phyloP scores from a whole-genome alignment of 768 basidiomycete genomes.

The Pleurotus ostreatus region DNA sequence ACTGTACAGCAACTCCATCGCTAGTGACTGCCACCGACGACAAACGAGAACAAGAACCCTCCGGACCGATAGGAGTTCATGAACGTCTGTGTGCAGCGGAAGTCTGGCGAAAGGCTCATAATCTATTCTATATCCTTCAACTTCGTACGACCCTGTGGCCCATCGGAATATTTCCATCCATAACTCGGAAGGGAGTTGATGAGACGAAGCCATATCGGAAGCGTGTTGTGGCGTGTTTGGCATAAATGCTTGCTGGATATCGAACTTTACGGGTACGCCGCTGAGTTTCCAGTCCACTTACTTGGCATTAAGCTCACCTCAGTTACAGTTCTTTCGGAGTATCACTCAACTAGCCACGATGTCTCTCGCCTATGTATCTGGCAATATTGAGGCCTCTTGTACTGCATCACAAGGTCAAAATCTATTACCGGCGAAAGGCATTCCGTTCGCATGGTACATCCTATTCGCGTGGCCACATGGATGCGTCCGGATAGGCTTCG shows the following conservation, averaged over 20 bases:
- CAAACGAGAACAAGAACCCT: constrained; percentile 25
- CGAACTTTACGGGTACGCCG: background rate
- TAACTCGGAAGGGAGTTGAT: constrained; percentile 44
- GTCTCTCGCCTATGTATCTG: background rate
- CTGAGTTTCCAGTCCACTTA: background rate
- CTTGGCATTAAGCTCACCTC: background rate
- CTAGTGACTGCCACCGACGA: constrained; percentile 6
- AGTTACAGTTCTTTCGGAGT: background rate
- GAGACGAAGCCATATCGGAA: background rate
- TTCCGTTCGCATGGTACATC: background rate
- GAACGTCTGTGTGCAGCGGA: constrained; percentile 19
- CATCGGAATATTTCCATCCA: constrained; percentile 50
- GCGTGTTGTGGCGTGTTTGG: constrained; percentile 14
- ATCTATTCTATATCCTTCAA: constrained; percentile 18
- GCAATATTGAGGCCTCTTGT: background rate
- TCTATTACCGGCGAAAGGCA: background rate
- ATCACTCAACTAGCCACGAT: background rate
- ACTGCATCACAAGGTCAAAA: background rate
- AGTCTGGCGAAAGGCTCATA: constrained; percentile 48
- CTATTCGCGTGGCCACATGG: background rate
- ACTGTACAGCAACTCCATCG: constrained; percentile 5
- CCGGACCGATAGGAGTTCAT: constrained; percentile 22
- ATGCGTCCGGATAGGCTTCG: background rate
- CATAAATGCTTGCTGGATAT: background rate
- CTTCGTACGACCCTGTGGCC: constrained; percentile 28